These are phyloP conservation scores for Volutella citrinella DNA, from an alignment of 2,329 filamentous ascomycete species.

Conservation along the genomic window DNA sequence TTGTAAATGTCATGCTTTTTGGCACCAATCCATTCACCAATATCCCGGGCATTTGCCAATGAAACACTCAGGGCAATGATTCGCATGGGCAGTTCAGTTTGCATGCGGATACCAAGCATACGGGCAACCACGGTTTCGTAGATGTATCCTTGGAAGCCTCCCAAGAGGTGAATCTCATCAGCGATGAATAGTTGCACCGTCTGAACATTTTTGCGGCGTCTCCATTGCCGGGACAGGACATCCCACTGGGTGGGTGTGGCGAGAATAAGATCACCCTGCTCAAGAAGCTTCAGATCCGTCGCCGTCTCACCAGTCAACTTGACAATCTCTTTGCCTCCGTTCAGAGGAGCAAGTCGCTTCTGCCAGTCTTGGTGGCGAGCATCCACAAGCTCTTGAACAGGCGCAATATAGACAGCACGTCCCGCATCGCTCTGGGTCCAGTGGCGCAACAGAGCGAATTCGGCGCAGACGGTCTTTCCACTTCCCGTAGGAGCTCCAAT, in stretches of 20 bases:
- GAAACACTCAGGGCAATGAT: slow-evolving; percentile 90
- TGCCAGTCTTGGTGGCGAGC: slow-evolving; percentile 81
- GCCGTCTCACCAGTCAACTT: slow-evolving; percentile 93
- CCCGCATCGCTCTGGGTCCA: slow-evolving; percentile 63
- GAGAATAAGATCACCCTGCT: slow-evolving; percentile 82
- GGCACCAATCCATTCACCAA: slow-evolving; percentile 97
- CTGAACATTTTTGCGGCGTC: slow-evolving; percentile 92
- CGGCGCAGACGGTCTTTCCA: slow-evolving; percentile 95
- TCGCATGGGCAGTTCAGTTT: slow-evolving; percentile 79
- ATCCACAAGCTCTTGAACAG: slow-evolving; percentile 91
- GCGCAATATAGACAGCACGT: slow-evolving; percentile 89
- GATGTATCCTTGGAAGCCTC: slow-evolving; percentile 79
- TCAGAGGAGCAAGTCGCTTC: slow-evolving; percentile 66
- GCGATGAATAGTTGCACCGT: slow-evolving; percentile 88
- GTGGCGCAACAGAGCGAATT: slow-evolving; percentile 86
- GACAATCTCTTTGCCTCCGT: slow-evolving; percentile 83
- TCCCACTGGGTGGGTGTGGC: slow-evolving; percentile 97
- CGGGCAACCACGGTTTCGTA: slow-evolving; percentile 98
- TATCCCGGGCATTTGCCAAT: slow-evolving; percentile 85
- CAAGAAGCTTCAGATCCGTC: slow-evolving; percentile 83
- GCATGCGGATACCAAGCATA: slow-evolving; percentile 92
- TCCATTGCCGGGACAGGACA: slow-evolving; percentile 92
- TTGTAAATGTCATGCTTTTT: slow-evolving; percentile 99
- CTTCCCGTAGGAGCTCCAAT: slow-evolving; percentile 90
- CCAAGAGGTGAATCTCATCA: slow-evolving; percentile 91